A percentile compares a stretch with the other conserved stretches of the same genome.
phyloP scores from a whole-genome alignment of 139 green algal genomes.

The Marvania coccoides region DNA sequence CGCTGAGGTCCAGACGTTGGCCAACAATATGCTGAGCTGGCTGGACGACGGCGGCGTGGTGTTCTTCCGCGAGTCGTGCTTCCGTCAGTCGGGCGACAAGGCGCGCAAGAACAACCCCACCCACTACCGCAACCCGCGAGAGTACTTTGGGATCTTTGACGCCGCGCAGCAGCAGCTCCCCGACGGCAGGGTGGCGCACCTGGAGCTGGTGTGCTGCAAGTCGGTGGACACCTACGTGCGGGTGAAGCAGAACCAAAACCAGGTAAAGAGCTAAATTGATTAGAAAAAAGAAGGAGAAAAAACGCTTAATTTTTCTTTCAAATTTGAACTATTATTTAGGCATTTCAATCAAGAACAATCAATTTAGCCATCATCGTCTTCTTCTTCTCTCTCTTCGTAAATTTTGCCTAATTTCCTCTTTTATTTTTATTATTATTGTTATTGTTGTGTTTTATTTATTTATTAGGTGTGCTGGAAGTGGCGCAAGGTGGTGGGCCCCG shows the following conservation, averaged over 20 bases:
- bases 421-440: no score
- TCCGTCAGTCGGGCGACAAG: constrained; percentile 73
- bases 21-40: constrained; percentile 53
- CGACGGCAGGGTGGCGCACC: constrained; percentile 36
- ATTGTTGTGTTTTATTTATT: neutral
- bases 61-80: constrained; percentile 89
- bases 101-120: constrained; percentile 71
- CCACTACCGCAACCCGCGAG: constrained; percentile 74
- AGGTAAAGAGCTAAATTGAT: no score
- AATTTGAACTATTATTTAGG: no score
- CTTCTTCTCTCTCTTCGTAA: no score
- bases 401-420: no score
- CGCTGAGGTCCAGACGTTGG: constrained; percentile 60
- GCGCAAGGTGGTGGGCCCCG: constrained; percentile 27
- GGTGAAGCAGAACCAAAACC: constrained; percentile 83
- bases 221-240: constrained; percentile 76
- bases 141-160: constrained; percentile 77
- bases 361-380: no score
- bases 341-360: no score
- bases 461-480: constrained; percentile 52
- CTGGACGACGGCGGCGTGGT: constrained; percentile 53
- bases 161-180: constrained; percentile 11
- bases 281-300: no score
- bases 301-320: no score
- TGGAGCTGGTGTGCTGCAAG: constrained; percentile 58